Conservation (phyloP, 306 rosid genomes). For the Luffa aegyptiaca region DNA sequence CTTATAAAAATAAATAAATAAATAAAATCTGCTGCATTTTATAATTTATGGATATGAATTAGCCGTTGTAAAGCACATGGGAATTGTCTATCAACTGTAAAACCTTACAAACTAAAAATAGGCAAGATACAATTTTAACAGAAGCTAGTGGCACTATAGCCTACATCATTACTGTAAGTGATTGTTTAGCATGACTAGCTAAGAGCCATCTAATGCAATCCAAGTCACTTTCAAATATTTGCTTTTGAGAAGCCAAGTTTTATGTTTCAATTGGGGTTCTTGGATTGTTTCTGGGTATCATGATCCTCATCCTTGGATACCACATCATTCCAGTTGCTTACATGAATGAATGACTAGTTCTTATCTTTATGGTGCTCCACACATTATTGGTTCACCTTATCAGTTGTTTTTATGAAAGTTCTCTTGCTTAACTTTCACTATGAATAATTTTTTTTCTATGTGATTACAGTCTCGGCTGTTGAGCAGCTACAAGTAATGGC, state of each 20-base stretch:
- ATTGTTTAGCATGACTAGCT: background rate
- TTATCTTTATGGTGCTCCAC: background rate
- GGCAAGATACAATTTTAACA: background rate
- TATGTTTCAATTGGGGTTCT: background rate
- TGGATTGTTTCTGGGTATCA: background rate
- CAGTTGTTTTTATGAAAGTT: background rate
- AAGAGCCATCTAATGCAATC: background rate
- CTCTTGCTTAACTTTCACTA: background rate
- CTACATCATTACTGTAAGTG: background rate
- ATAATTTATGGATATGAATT: background rate
- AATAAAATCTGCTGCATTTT: background rate
- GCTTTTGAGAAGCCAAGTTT: background rate
- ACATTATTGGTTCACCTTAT: background rate
- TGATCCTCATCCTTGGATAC: background rate
- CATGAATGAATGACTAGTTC: background rate
- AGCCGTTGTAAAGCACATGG: background rate
- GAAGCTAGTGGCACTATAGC: background rate
- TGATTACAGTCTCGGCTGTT: slow-evolving; percentile 90
- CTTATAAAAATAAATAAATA: too few species aligned
- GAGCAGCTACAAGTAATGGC: slow-evolving; percentile 99
- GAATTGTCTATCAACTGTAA: background rate
- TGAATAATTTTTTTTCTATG: slow-evolving; percentile 12
- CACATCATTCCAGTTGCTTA: background rate
- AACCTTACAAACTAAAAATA: background rate
- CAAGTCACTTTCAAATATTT: background rate